Evolutionary conservation across 2,329 filamentous ascomycete species (phyloP), one percentile per base, ranked within the genome.

Genomic region (Emydomyces testavorans): DNA sequence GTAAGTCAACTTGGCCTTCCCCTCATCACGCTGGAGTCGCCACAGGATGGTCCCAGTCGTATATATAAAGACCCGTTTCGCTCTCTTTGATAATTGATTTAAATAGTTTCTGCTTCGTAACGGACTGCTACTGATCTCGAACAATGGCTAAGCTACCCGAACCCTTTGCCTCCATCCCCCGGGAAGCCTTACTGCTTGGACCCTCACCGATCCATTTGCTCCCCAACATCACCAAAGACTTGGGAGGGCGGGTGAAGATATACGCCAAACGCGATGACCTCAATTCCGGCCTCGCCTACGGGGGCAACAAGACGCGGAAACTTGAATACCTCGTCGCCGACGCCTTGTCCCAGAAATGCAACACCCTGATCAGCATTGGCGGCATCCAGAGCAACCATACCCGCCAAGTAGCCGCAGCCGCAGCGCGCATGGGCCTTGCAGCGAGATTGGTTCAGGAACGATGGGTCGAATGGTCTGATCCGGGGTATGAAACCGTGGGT

Each of bases 231-330:
- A 79, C 78, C 26, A 62, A 71, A 46, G 77, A 76, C 20, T 72
- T 84, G 4, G 74, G 76, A 41, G 73, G 73, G 24, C 73, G 73
- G 55, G 76, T 82, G 34, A 69, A 72, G 16, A 74, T 85, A 53
- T 85, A 78, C 59, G 81, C 82, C 46, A 85, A 85, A 65, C 75
- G 82, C 43, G 82, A 85, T 54, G 82, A 85, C 65, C 78, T 79
- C 58, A 83, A 82, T 65, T 82, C 78, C 1, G 77, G 75, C 0
- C 71, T 83, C 15, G 80, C 80, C 2, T 82, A 73, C 57, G 80
- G 80, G 31, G 80, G 79, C 46, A 84, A 84, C 68, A 84, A 84
- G 65, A 78, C 75, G 24, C 72, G 80, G 50, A 84, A 84, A 62
- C 71, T 84, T 1, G 80, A 85, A 70, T 83, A 84, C 59, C 73